These are phyloP conservation scores for Chiua sp. DNA, from an alignment of 1,284 basidiomycete species.

Conservation along the genomic window DNA sequence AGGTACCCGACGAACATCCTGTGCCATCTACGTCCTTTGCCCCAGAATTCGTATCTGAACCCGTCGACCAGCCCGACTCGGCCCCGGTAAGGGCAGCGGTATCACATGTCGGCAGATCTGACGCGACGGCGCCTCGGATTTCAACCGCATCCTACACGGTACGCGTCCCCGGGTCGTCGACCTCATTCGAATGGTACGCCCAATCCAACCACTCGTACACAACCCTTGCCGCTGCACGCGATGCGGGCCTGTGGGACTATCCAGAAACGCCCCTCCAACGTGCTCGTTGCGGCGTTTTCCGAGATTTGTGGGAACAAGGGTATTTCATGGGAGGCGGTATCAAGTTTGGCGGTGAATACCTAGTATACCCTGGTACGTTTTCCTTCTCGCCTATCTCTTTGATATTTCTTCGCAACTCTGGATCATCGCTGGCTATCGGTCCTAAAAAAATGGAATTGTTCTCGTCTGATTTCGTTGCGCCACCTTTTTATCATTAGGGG, in stretches of 20 bases:
- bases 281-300: slow-evolving; percentile 82
- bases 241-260: slow-evolving; percentile 79
- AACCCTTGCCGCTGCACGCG: slow-evolving; percentile 64
- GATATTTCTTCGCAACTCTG: not conserved
- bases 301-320: slow-evolving; percentile 79
- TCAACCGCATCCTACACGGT: slow-evolving; percentile 54
- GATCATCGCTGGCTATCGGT: not conserved
- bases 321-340: slow-evolving; percentile 89
- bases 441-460: not conserved
- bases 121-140: not conserved
- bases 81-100: slow-evolving; percentile 11
- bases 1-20: slow-evolving; percentile 36
- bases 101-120: slow-evolving; percentile 1
- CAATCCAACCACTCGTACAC: slow-evolving; percentile 48
- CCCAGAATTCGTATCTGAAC: slow-evolving; percentile 2
- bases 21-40: slow-evolving; percentile 18
- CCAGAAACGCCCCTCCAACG: slow-evolving; percentile 68
- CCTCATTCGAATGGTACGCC: slow-evolving; percentile 66
- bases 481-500: slow-evolving; percentile 59
- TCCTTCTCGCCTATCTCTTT: not conserved
- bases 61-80: slow-evolving; percentile 8
- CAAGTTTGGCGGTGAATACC: slow-evolving; percentile 95
- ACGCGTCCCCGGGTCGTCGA: slow-evolving; percentile 66
- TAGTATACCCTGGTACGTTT: slow-evolving; percentile 90
- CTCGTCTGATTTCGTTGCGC: slow-evolving; percentile 6